phyloP scores from a whole-genome alignment of 805 yeast species.

The Myxozyma kluyveri region DNA sequence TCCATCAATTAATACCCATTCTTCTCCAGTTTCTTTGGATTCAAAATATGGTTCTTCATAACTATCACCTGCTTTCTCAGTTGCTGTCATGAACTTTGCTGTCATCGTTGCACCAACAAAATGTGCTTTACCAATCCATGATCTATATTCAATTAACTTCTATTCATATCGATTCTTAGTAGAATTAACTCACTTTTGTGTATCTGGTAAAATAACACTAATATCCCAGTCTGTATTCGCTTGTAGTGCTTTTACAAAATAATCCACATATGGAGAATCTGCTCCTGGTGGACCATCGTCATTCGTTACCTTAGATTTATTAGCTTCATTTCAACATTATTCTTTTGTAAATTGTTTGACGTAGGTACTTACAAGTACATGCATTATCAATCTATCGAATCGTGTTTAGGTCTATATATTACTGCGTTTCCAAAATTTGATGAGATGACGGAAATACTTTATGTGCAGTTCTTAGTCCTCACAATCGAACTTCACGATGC shows the following conservation, averaged over 20 bases:
- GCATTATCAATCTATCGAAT: too few relatives aligned
- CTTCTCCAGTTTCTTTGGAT: slow-evolving; percentile 46
- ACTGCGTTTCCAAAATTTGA: too few relatives aligned
- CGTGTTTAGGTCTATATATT: too few relatives aligned
- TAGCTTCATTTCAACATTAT: not conserved
- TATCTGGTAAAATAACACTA: slow-evolving; percentile 75
- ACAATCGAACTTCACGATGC: too few relatives aligned
- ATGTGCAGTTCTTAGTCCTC: too few relatives aligned
- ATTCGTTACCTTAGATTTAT: slow-evolving; percentile 56
- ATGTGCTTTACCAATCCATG: slow-evolving; percentile 98
- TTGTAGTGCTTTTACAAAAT: slow-evolving; percentile 66
- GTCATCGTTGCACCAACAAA: slow-evolving; percentile 56
- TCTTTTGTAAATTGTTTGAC: not conserved
- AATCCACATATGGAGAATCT: slow-evolving; percentile 80
- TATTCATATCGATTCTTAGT: not conserved
- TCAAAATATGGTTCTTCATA: slow-evolving; percentile 39
- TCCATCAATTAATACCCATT: slow-evolving; percentile 85
- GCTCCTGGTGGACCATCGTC: slow-evolving; percentile 95
- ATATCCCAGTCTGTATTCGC: slow-evolving; percentile 76
- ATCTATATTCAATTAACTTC: slow-evolving; percentile 42
- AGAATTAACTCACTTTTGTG: slow-evolving; percentile 46
- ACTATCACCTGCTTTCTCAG: slow-evolving; percentile 8
- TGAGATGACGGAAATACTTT: too few relatives aligned
- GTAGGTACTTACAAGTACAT: slow-evolving; percentile 15
- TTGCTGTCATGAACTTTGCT: slow-evolving; percentile 40